Conservation (phyloP, 192 early-diverging fungal species). For the Umbelopsis isabellina region DNA sequence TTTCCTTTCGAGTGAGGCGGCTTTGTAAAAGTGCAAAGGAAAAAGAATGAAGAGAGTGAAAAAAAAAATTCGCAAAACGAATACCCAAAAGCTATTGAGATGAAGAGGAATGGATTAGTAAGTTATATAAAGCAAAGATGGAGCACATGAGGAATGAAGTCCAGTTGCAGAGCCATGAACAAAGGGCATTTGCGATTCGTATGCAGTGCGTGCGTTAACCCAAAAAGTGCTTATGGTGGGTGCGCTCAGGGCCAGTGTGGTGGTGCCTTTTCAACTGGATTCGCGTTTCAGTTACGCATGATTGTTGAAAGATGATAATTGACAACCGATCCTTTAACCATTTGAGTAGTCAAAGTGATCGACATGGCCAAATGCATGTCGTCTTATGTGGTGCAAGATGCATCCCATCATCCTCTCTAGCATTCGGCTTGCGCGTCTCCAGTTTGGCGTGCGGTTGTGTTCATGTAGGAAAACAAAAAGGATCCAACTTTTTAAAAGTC, state of each 20-base stretch:
- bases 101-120: not conserved
- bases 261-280: conserved; percentile 8
- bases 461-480: not conserved
- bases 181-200: not conserved
- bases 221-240: conserved; percentile 1
- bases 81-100: conserved; percentile 18
- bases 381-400: not conserved
- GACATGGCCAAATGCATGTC: conserved; percentile 11
- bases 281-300: conserved; percentile 15
- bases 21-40: not conserved
- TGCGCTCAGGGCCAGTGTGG: conserved; percentile 6
- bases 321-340: not conserved
- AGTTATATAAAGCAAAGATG: not conserved
- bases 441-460: conserved; percentile 9
- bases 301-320: conserved; percentile 9
- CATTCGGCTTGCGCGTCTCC: not conserved
- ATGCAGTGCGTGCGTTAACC: not conserved
- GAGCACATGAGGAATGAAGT: not conserved
- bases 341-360: not conserved
- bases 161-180: not conserved
- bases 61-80: conserved; percentile 13
- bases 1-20: conserved; percentile 2
- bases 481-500: not conserved
- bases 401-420: conserved; percentile 21
- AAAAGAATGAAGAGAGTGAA: conserved; percentile 13